phyloP scores from a whole-genome alignment of 2,329 filamentous ascomycete species.

The Achaetomium macrosporum region DNA sequence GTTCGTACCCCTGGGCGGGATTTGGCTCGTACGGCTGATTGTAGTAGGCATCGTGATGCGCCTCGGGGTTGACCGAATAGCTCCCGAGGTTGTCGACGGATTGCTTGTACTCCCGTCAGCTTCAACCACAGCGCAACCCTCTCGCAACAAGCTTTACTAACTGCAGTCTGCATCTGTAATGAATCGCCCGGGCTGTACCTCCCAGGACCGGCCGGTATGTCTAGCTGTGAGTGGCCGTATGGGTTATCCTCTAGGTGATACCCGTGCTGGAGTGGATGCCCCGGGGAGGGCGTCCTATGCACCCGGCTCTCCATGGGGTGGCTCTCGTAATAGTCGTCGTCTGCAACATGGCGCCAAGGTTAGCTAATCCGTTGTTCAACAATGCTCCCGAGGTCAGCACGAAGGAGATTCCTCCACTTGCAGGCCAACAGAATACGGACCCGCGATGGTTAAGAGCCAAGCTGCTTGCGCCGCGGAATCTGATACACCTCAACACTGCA shows the following conservation, averaged over 20 bases:
- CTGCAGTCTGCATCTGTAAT: constrained; percentile 77
- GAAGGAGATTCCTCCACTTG: constrained; percentile 1
- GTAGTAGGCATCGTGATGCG: constrained; percentile 83
- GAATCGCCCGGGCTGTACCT: constrained; percentile 63
- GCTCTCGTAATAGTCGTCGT: constrained; percentile 56
- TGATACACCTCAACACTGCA: constrained; percentile 8
- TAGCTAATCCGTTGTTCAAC: constrained; percentile 12
- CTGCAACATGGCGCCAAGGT: constrained; percentile 29
- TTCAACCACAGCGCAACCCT: not conserved
- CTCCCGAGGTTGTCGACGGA: constrained; percentile 47
- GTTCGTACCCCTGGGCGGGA: constrained; percentile 40
- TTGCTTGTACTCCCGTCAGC: constrained; percentile 35
- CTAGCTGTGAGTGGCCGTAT: constrained; percentile 57
- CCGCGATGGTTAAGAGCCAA: constrained; percentile 4
- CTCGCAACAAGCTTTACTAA: constrained; percentile 41
- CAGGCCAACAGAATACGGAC: constrained; percentile 14
- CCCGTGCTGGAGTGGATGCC: constrained; percentile 63
- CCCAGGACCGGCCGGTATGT: constrained; percentile 61
- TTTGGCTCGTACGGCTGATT: constrained; percentile 74
- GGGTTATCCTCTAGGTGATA: constrained; percentile 80
- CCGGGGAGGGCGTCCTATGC: constrained; percentile 69
- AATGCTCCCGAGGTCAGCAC: not conserved
- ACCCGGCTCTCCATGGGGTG: constrained; percentile 48
- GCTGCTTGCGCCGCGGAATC: constrained; percentile 15
- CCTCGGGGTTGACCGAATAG: constrained; percentile 73